Percentiles rank a stretch among this genome's conserved stretches.
Evolutionary conservation across 139 green algal species (phyloP).

Genomic region (Closterium sp.): DNA sequence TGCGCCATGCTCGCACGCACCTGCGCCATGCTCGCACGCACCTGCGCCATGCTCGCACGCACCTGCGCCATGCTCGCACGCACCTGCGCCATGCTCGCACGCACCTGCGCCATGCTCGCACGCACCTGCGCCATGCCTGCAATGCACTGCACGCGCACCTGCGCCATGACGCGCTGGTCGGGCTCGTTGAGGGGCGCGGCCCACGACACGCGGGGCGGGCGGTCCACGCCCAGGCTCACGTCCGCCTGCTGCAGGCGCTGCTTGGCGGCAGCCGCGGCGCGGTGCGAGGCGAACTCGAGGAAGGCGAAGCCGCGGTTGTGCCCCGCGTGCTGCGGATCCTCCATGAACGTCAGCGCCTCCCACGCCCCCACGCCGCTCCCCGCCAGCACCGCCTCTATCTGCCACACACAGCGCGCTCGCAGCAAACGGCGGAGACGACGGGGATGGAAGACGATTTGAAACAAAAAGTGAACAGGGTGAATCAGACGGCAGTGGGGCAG

Average conservation of each 20-base stretch:
- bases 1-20: not conserved
- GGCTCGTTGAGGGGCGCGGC: conserved; percentile 45
- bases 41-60: conserved; percentile 29
- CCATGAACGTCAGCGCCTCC: conserved; percentile 38
- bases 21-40: not conserved
- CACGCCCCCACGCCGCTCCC: conserved; percentile 16
- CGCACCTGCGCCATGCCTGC: not conserved
- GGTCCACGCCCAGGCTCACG: conserved; percentile 20
- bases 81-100: no score
- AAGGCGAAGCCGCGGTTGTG: conserved; percentile 41
- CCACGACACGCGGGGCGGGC: conserved; percentile 37
- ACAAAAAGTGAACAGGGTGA: not conserved
- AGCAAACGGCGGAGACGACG: not conserved
- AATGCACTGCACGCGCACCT: not conserved
- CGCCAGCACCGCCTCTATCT: conserved; percentile 4
- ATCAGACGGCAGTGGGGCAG: not conserved
- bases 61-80: conserved; percentile 24
- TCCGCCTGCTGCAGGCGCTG: conserved; percentile 33
- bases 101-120: no score
- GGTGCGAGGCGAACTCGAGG: conserved; percentile 30
- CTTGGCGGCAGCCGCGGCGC: not conserved
- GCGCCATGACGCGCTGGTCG: conserved; percentile 41
- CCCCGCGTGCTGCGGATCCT: conserved; percentile 39
- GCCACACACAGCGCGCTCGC: not conserved
- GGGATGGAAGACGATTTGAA: not conserved